Percentiles rank a stretch among this genome's conserved stretches.
Evolutionary conservation across 2,329 filamentous ascomycete genomes (phyloP).

Genomic region (Chrysoporthe puriensis): DNA sequence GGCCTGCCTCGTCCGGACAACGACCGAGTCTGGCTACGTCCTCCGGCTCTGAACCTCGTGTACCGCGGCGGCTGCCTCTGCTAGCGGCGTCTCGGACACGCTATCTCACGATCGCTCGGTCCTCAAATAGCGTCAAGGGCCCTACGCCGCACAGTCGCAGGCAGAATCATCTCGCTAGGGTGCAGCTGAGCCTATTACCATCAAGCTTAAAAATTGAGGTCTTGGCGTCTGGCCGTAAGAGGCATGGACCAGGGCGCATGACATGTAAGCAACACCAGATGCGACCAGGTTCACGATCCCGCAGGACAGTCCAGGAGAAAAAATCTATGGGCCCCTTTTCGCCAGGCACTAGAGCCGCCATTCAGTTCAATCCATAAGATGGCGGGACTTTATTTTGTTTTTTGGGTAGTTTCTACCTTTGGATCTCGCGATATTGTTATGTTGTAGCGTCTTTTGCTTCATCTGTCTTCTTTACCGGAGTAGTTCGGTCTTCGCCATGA

Average conservation of each 20-base stretch:
- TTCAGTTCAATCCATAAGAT: background rate
- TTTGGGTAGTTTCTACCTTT: background rate
- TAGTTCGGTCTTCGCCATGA: constrained; percentile 17
- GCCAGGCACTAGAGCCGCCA: background rate
- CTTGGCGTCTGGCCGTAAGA: constrained; percentile 16
- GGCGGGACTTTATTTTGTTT: background rate
- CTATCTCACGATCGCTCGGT: background rate
- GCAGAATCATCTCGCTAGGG: constrained; percentile 21
- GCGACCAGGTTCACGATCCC: constrained; percentile 20
- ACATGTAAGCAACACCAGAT: constrained; percentile 3
- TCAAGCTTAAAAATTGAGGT: constrained; percentile 26
- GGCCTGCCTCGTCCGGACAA: background rate
- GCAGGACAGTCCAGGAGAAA: constrained; percentile 5
- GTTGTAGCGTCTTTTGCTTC: background rate
- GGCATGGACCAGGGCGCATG: constrained; percentile 12
- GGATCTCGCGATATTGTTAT: background rate
- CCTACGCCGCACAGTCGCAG: background rate
- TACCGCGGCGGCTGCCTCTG: background rate
- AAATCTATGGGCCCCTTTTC: background rate
- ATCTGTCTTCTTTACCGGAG: background rate
- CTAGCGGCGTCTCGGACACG: background rate
- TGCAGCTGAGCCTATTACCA: constrained; percentile 13
- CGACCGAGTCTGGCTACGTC: background rate
- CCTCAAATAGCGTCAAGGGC: background rate
- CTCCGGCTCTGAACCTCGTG: background rate